phyloP scores from a whole-genome alignment of 2,329 filamentous ascomycete species.

The Setomelanomma holmii region DNA sequence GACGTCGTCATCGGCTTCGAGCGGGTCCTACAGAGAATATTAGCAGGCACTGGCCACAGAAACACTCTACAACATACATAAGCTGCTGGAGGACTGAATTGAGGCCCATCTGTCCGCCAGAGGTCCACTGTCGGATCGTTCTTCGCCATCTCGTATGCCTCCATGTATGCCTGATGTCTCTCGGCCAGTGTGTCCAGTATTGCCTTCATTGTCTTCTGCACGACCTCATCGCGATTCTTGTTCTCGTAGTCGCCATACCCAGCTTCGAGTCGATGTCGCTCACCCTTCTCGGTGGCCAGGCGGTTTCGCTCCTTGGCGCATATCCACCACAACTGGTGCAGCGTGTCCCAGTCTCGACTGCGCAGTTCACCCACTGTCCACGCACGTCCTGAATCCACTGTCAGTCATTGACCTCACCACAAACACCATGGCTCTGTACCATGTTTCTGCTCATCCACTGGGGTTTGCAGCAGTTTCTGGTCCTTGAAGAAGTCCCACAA shows the following conservation, averaged over 20 bases:
- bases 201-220: constrained; percentile 77
- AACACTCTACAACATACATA: constrained; percentile 34
- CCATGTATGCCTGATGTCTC: constrained; percentile 86
- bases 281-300: constrained; percentile 76
- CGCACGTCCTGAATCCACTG: constrained; percentile 63
- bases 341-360: constrained; percentile 89
- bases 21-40: constrained; percentile 23
- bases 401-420: constrained; percentile 5
- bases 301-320: constrained; percentile 91
- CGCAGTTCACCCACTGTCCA: constrained; percentile 89
- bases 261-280: constrained; percentile 71
- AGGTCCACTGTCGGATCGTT: constrained; percentile 56
- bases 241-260: constrained; percentile 78
- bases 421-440: constrained; percentile 54
- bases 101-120: constrained; percentile 29
- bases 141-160: constrained; percentile 68
- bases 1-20: constrained; percentile 22
- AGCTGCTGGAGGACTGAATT: constrained; percentile 28
- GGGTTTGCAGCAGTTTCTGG: constrained; percentile 72
- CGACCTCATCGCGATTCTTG: constrained; percentile 67
- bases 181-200: constrained; percentile 89
- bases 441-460: constrained; percentile 73
- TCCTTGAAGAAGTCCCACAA: constrained; percentile 90
- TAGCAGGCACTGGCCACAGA: too few species aligned
- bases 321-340: constrained; percentile 93